These are phyloP conservation scores for Fusarium tupiense DNA, from an alignment of 2,329 filamentous ascomycete species.

Conservation along the genomic window DNA sequence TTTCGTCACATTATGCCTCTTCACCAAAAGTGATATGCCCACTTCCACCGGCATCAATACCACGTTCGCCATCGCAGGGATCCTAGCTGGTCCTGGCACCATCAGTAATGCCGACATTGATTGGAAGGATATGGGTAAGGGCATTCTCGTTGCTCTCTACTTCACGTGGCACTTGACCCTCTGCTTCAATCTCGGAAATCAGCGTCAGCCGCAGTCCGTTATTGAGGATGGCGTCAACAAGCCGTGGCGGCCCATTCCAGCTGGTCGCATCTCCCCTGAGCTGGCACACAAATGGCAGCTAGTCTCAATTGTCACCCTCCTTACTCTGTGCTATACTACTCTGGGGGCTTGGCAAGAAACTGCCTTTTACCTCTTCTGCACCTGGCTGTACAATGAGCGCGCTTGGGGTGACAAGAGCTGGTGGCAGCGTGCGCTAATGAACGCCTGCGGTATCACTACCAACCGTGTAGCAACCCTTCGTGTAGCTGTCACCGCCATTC, in stretches of 20 bases:
- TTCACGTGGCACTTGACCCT: conserved; percentile 40
- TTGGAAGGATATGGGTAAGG: conserved; percentile 22
- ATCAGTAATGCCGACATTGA: conserved; percentile 23
- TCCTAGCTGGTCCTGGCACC: conserved; percentile 23
- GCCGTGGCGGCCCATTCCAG: conserved; percentile 47
- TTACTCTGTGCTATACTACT: conserved; percentile 32
- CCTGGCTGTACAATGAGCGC: conserved; percentile 55
- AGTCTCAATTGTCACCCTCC: conserved; percentile 29
- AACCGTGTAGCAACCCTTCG: conserved; percentile 33
- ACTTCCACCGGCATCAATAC: conserved; percentile 34
- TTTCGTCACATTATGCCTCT: conserved; percentile 26
- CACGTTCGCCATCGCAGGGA: conserved; percentile 28
- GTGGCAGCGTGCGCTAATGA: conserved; percentile 37
- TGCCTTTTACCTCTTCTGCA: conserved; percentile 45
- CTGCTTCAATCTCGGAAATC: conserved; percentile 52
- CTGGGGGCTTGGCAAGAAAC: conserved; percentile 41
- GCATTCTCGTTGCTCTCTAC: conserved; percentile 31
- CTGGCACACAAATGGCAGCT: conserved; percentile 40
- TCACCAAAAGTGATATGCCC: conserved; percentile 34
- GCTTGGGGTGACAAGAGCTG: conserved; percentile 45
- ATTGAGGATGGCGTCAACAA: conserved; percentile 54
- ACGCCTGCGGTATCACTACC: conserved; percentile 34
- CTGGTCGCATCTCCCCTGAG: conserved; percentile 42
- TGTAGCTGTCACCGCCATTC: conserved; percentile 16
- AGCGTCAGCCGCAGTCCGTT: conserved; percentile 46